Evolutionary conservation across 805 yeast genomes (phyloP), one percentile per base, ranked within the genome.

Genomic region (Candida endomychidarum): DNA sequence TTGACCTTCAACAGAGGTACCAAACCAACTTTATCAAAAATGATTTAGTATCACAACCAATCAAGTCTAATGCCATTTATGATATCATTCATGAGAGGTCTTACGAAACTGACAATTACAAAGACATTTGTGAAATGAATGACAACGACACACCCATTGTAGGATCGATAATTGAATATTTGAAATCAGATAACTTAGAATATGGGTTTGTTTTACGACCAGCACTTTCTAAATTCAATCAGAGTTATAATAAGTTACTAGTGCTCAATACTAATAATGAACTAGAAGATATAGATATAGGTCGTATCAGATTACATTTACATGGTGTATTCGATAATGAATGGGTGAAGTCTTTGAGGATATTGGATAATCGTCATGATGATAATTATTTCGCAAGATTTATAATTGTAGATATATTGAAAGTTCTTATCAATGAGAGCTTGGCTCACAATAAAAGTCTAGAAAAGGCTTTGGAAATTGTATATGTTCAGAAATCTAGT

Each of bases 81-180:
- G 40, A 38, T 15, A 22, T 40, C 1, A 34, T 44, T 9, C n/a
- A 27, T 5, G 34, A 29, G 15, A 39, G 35, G 16, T 35, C 48
- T 1, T 47, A 47, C 16, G 42, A 45, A 15, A 31, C 45, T 11
- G 38, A 46, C 8, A 40, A 38, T 8, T 47, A 24, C 27, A 37
- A 41, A 15, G 51, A 49, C 8, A 52, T 56, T 7, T 25, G 47
- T 2, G 42, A 44, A 3, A 33, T 41, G 10, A 58, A 51, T 37
- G 43, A 48, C 14, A 41, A 23, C 23, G 33, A 28, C 5, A 39
- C 51, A 7, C 64, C 67, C 0, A 40, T 34, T 1, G 42, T 43
- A 4, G 78, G 78, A 1, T 65, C 75, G 2, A 41, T 73, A 1
- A 63, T 73, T 6, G 75, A 71, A 43, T 61, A 60, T 41, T 31